Base-by-base conservation (phyloP, 2,329 filamentous ascomycete genomes). In the Diaporthe vexans region DNA sequence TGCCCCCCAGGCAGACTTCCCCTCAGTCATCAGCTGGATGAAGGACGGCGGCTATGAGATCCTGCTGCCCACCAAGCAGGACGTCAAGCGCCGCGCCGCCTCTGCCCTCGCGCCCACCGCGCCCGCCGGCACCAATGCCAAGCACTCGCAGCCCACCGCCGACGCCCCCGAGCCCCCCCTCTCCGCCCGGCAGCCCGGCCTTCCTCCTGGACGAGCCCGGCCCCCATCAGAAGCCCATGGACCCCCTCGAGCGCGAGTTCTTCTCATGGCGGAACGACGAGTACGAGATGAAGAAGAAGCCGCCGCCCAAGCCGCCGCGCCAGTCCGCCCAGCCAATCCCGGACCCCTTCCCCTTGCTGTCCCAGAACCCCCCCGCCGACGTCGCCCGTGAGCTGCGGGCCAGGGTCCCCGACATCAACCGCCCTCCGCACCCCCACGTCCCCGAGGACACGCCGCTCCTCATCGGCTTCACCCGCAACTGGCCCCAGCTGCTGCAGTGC, bases 391-490 rank as follows among this genome's bases (percentile, higher is more conserved):
- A 76, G n/a, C 76, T 80, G 29, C 73, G 59, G 10, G 46, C 63
- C 29, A 52, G 46, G 21, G 75, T 78, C 24, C 81, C 78, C 46
- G 75, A 79, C 19, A 79, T 81, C 72, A 83, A 84, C 78, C 75
- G 79, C 10, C 82, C 82, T 9, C 82, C 82, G 19, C 77, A 75
- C 17, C 78, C 78, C 2, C 82, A 84, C 74, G 79, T 83, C 57
- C 79, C 80, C 3, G 81, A 85, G 78, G 74, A 79, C 35, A 84
- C 83, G 33, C 83, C 84, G 35, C 80, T 85, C 26, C 73, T 89
- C 65, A 87, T 91, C 69, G 87, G 88, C 15, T 90, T 90, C 80
- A 89, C 88, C 0, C 81, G 86, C 6, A 88, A 89, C 80, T 88
- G 86, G 85, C 84, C 84, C 21, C 79, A 89, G 75, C 82, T 90